phyloP scores from a whole-genome alignment of 257 asterid species.

The Primulina huaijiensis region DNA sequence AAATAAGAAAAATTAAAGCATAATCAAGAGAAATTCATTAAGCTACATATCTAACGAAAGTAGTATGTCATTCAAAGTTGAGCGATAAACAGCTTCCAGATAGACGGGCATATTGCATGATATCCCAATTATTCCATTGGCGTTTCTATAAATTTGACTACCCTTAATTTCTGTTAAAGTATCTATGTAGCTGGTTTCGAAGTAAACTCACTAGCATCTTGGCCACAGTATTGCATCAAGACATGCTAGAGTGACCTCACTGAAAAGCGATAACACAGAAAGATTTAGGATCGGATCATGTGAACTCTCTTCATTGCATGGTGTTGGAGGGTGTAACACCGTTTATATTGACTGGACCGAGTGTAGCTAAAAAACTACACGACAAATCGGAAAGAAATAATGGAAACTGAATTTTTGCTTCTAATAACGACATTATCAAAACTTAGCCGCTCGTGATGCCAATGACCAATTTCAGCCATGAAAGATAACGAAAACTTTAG shows the following conservation, averaged over 20 bases:
- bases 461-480: background rate
- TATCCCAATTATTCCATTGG: background rate
- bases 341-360: background rate
- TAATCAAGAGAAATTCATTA: background rate
- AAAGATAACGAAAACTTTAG: conserved; percentile 6
- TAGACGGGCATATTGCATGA: background rate
- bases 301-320: too few species aligned
- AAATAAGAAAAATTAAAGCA: background rate
- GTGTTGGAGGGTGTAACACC: background rate
- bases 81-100: background rate
- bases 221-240: background rate
- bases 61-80: background rate
- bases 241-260: too few species aligned
- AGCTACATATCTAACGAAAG: background rate
- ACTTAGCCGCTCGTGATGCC: background rate
- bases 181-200: too few species aligned
- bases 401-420: background rate
- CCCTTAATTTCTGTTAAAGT: background rate
- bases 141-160: background rate
- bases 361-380: background rate
- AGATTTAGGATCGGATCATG: too few species aligned
- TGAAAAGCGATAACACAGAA: background rate
- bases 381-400: background rate
- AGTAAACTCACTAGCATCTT: background rate
- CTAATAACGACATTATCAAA: background rate